Evolutionary conservation across 805 yeast species (phyloP).

Genomic region (Saccharomyces kudriavzevii): DNA sequence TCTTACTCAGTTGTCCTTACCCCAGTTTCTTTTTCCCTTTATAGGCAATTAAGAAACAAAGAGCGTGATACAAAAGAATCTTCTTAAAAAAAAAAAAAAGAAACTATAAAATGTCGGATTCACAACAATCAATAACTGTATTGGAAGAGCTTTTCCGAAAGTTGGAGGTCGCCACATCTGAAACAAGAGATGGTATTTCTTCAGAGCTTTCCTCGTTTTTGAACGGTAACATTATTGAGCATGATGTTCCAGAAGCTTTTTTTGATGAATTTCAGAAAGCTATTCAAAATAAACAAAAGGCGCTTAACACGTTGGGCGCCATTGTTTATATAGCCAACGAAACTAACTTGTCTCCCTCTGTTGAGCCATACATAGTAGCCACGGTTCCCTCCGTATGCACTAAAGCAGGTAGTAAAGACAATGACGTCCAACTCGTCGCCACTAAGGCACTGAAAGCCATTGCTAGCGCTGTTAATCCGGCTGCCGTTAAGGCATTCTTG

Average conservation of each 20-base stretch:
- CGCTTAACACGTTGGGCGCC: slow-evolving; percentile 75
- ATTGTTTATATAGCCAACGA: slow-evolving; percentile 73
- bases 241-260: slow-evolving; percentile 87
- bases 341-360: slow-evolving; percentile 72
- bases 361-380: slow-evolving; percentile 85
- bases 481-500: slow-evolving; percentile 78
- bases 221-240: slow-evolving; percentile 94
- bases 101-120: slow-evolving; percentile 32
- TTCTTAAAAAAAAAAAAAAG: slow-evolving; percentile 7
- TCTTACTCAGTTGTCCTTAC: not conserved
- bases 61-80: slow-evolving; percentile 1
- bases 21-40: not conserved
- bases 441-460: slow-evolving; percentile 65
- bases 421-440: slow-evolving; percentile 64
- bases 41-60: not conserved
- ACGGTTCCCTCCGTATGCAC: slow-evolving; percentile 59
- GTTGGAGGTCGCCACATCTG: slow-evolving; percentile 77
- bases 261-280: slow-evolving; percentile 67
- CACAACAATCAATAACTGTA: slow-evolving; percentile 49
- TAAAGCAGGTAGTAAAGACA: slow-evolving; percentile 83
- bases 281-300: slow-evolving; percentile 68
- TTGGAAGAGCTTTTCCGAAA: slow-evolving; percentile 85
- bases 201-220: slow-evolving; percentile 82
- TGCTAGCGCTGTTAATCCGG: slow-evolving; percentile 76
- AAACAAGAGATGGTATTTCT: slow-evolving; percentile 77